Conservation (phyloP, 202 grass and related monocot species). For the Zoysia matrella region DNA sequence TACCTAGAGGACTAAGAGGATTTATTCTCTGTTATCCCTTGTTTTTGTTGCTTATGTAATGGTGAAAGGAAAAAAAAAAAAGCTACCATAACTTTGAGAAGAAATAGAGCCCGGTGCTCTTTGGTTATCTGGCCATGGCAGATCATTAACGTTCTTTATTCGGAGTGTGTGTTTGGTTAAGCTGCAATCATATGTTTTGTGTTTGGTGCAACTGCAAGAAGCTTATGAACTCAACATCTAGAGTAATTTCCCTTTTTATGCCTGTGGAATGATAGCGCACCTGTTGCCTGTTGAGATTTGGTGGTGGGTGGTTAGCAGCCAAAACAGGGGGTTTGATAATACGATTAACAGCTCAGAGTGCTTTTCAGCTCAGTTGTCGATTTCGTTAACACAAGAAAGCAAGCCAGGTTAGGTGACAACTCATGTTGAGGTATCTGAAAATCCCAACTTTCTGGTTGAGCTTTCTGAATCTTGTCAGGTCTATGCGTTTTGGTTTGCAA, state of each 20-base stretch:
- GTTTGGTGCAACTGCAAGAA: conserved; percentile 27
- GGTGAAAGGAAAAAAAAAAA: conserved; percentile 31
- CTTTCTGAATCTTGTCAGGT: conserved; percentile 15
- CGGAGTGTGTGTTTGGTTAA: not conserved
- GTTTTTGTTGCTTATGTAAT: conserved; percentile 40
- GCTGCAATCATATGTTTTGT: not conserved
- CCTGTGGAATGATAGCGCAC: not conserved
- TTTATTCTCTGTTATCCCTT: conserved; percentile 27
- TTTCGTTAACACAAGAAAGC: not conserved
- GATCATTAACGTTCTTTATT: not conserved
- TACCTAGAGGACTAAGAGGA: conserved; percentile 21
- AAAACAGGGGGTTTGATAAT: not conserved
- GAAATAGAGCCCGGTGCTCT: conserved; percentile 30
- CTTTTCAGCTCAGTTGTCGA: conserved; percentile 13
- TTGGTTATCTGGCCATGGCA: not conserved
- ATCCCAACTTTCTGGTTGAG: not conserved
- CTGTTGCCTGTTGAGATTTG: conserved; percentile 1
- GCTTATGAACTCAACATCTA: not conserved
- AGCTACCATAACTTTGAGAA: conserved; percentile 33
- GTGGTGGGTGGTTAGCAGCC: conserved; percentile 32
- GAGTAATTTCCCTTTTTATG: not conserved
- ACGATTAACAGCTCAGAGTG: not conserved
- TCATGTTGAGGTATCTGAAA: not conserved
- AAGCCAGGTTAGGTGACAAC: not conserved
- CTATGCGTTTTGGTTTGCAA: not conserved